phyloP scores from a whole-genome alignment of 208 protist genomes.

The Angomonas ambiguus region DNA sequence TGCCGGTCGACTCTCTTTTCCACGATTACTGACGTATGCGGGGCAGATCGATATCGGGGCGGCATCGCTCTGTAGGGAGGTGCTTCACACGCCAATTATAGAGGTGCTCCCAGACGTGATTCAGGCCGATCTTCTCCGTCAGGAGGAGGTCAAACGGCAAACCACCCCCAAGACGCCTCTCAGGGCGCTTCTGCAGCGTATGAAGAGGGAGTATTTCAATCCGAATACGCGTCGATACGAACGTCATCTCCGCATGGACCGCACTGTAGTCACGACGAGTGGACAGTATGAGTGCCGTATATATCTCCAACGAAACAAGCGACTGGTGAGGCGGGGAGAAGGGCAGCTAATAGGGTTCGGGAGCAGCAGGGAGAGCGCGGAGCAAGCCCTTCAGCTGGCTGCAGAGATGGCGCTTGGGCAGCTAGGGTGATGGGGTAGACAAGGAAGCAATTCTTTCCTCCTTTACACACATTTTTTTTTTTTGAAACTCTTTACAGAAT shows the following conservation, averaged over 20 bases:
- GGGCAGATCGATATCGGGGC: conserved; percentile 31
- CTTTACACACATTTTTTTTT: not conserved
- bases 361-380: conserved; percentile 18
- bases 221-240: not conserved
- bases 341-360: conserved; percentile 77
- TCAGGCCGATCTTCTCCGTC: conserved; percentile 32
- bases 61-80: conserved; percentile 42
- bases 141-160: conserved; percentile 17
- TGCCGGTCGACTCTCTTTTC: conserved; percentile 69
- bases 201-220: conserved; percentile 27
- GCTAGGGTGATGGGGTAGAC: conserved; percentile 13
- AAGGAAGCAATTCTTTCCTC: not conserved
- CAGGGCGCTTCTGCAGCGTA: conserved; percentile 25
- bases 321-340: conserved; percentile 38
- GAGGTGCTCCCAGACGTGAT: conserved; percentile 48
- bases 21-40: conserved; percentile 53
- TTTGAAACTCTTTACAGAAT: not conserved
- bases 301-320: conserved; percentile 53
- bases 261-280: conserved; percentile 24
- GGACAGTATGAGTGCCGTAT: conserved; percentile 59
- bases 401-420: conserved; percentile 47
- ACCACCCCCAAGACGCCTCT: conserved; percentile 15
- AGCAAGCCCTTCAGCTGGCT: conserved; percentile 57
- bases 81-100: conserved; percentile 55
- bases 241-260: conserved; percentile 65